A percentile compares a stretch with the other conserved stretches of the same genome.
Conservation (phyloP, 768 basidiomycete species). For the Crucibulum laeve region DNA sequence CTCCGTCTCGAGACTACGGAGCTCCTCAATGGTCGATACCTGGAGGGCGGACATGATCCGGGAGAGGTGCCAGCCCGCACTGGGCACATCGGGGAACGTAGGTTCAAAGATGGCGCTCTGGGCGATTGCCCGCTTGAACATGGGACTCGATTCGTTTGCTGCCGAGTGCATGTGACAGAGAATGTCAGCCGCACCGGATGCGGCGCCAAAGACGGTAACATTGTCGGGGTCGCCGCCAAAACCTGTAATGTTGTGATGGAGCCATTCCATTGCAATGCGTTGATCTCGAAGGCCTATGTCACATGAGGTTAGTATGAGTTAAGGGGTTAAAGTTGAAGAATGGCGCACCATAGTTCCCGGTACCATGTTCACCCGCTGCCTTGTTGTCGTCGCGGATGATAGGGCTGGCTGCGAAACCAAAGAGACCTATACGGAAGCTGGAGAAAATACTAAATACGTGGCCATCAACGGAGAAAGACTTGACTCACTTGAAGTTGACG, state of each 20-base stretch:
- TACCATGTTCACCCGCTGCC: constrained; percentile 59
- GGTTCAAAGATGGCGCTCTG: constrained; percentile 67
- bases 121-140: constrained; percentile 73
- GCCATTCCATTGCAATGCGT: constrained; percentile 58
- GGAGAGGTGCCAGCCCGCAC: constrained; percentile 65
- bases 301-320: constrained; percentile 5
- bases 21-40: constrained; percentile 52
- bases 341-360: constrained; percentile 69
- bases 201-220: constrained; percentile 47
- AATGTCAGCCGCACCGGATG: constrained; percentile 55
- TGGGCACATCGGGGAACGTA: constrained; percentile 52
- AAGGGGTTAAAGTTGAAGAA: background rate
- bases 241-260: constrained; percentile 50
- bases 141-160: constrained; percentile 50
- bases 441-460: background rate
- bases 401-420: constrained; percentile 71
- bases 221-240: constrained; percentile 69
- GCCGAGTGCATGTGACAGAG: constrained; percentile 60
- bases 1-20: constrained; percentile 55
- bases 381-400: constrained; percentile 67
- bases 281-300: constrained; percentile 58
- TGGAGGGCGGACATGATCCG: constrained; percentile 55
- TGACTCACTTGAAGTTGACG: constrained; percentile 70
- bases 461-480: background rate
- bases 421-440: constrained; percentile 74